Conservation (phyloP, 306 rosid species). For the Medicago ruthenica region DNA sequence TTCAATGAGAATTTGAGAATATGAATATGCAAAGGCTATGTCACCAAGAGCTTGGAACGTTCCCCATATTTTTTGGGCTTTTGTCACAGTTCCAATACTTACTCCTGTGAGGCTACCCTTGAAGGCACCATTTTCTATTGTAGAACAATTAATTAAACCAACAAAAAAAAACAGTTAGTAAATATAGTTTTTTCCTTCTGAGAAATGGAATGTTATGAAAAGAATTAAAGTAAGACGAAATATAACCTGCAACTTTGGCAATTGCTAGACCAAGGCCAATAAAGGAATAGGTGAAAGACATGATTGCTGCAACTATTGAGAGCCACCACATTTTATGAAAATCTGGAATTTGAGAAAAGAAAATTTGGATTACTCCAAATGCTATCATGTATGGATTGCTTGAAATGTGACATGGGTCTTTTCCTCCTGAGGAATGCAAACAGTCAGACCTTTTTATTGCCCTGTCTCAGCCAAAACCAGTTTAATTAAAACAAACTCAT, state of each 20-base stretch:
- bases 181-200: neutral
- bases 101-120: slow-evolving; percentile 59
- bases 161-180: neutral
- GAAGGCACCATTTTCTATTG: slow-evolving; percentile 54
- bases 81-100: slow-evolving; percentile 44
- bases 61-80: slow-evolving; percentile 55
- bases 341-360: slow-evolving; percentile 63
- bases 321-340: slow-evolving; percentile 68
- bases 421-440: slow-evolving; percentile 40
- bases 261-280: slow-evolving; percentile 63
- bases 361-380: slow-evolving; percentile 56
- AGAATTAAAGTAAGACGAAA: neutral
- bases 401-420: slow-evolving; percentile 48
- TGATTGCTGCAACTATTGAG: slow-evolving; percentile 59
- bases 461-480: slow-evolving; percentile 45
- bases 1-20: slow-evolving; percentile 60
- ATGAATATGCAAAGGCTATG: slow-evolving; percentile 71
- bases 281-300: slow-evolving; percentile 62
- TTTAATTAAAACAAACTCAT: neutral
- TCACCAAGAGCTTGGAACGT: slow-evolving; percentile 63
- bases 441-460: slow-evolving; percentile 54
- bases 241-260: slow-evolving; percentile 60
- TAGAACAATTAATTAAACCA: neutral
- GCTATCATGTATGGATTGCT: slow-evolving; percentile 52
- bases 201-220: neutral